Percentiles rank a stretch among this genome's conserved stretches.
Evolutionary conservation across 2,329 filamentous ascomycete genomes (phyloP).

Genomic region (Emydomyces testavorans): DNA sequence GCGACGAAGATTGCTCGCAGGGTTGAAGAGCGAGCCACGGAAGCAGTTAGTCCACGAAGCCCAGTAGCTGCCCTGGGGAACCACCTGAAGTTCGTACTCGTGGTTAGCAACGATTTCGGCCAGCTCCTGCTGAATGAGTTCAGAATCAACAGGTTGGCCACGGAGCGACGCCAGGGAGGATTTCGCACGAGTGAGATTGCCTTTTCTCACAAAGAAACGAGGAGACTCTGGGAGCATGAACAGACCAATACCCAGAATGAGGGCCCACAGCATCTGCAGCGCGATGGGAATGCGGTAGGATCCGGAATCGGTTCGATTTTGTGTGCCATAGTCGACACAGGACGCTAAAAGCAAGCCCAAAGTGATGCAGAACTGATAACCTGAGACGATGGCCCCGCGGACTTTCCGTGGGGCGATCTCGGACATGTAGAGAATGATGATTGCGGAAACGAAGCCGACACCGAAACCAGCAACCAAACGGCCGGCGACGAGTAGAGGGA

Average conservation of each 20-base stretch:
- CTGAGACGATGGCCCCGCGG: constrained; percentile 65
- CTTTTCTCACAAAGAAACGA: constrained; percentile 73
- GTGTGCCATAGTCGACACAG: constrained; percentile 60
- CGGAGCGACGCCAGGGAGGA: constrained; percentile 55
- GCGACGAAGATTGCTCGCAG: constrained; percentile 49
- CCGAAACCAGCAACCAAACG: constrained; percentile 65
- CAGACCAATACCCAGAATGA: constrained; percentile 62
- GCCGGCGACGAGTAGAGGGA: constrained; percentile 57
- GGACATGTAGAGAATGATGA: constrained; percentile 79
- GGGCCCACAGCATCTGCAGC: constrained; percentile 68
- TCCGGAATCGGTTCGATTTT: constrained; percentile 49
- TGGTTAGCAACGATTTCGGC: constrained; percentile 82
- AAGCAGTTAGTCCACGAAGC: constrained; percentile 58
- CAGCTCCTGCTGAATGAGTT: constrained; percentile 66
- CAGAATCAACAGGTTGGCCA: constrained; percentile 59
- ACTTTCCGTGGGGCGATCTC: constrained; percentile 65
- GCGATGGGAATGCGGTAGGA: constrained; percentile 72
- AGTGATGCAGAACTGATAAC: constrained; percentile 75
- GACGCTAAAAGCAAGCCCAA: constrained; percentile 65
- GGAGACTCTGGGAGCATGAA: constrained; percentile 73
- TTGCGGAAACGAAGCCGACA: constrained; percentile 69
- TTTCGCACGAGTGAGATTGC: constrained; percentile 54
- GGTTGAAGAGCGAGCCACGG: constrained; percentile 42
- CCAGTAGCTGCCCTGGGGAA: constrained; percentile 54
- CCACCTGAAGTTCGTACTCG: constrained; percentile 64